A percentile compares a stretch with the other conserved stretches of the same genome.
These are phyloP conservation scores for Magnusiomyces suaveolens DNA, from an alignment of 1,139 yeast species.

Conservation along the genomic window DNA sequence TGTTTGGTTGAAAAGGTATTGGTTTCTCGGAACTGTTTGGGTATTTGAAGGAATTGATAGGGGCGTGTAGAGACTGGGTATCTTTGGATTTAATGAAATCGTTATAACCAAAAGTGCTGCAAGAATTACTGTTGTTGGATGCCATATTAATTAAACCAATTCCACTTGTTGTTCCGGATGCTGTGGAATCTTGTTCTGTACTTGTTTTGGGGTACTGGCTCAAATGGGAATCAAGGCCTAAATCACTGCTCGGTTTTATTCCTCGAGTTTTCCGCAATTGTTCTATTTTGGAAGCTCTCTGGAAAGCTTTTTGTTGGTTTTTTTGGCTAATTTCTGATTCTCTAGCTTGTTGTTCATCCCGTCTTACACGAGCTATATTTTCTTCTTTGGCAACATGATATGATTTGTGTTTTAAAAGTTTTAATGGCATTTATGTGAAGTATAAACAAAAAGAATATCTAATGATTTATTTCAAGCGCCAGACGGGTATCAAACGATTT, in stretches of 20 bases:
- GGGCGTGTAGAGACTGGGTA: not conserved
- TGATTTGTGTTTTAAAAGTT: conserved; percentile 27
- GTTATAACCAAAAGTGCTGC: too few species aligned
- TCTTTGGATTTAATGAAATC: too few species aligned
- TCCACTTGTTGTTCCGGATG: too few species aligned
- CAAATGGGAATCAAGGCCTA: too few species aligned
- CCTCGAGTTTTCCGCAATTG: not conserved
- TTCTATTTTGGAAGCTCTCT: not conserved
- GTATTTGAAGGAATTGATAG: too few species aligned
- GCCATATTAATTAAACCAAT: too few species aligned
- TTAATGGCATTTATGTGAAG: conserved; percentile 23
- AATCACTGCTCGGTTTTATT: not conserved
- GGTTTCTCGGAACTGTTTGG: not conserved
- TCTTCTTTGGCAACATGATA: conserved; percentile 27
- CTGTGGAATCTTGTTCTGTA: not conserved
- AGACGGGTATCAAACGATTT: too few species aligned
- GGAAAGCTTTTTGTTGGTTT: conserved; percentile 5
- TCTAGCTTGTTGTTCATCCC: conserved; percentile 26
- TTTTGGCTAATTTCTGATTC: conserved; percentile 15
- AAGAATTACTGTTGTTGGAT: too few species aligned
- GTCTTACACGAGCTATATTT: conserved; percentile 26
- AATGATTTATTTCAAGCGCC: too few species aligned
- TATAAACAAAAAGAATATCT: not conserved
- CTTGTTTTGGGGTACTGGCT: not conserved
- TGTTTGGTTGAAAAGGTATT: conserved; percentile 1